Conservation (phyloP, 768 basidiomycete species). For the Trametes elegans region DNA sequence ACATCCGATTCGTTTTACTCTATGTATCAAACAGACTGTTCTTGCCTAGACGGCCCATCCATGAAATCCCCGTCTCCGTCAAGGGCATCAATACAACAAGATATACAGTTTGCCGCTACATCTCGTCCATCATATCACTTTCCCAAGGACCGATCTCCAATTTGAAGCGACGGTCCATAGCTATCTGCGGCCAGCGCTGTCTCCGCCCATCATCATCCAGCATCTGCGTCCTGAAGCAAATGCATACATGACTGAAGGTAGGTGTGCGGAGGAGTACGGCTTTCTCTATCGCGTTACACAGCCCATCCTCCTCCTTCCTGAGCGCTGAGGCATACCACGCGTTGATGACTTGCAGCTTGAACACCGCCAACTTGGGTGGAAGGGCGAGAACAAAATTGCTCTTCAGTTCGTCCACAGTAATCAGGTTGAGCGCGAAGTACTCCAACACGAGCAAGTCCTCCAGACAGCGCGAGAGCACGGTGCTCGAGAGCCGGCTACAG, state of each 20-base stretch:
- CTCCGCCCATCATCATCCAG: constrained; percentile 21
- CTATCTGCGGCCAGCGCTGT: constrained; percentile 30
- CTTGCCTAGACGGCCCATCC: constrained; percentile 3
- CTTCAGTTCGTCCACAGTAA: constrained; percentile 35
- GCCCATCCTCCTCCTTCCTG: constrained; percentile 31
- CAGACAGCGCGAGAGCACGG: constrained; percentile 31
- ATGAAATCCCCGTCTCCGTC: too few relatives aligned
- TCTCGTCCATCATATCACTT: constrained; percentile 17
- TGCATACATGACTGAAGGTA: constrained; percentile 7
- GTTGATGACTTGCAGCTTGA: constrained; percentile 38
- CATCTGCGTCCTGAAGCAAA: constrained; percentile 20
- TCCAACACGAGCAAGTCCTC: constrained; percentile 28
- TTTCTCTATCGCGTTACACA: constrained; percentile 33
- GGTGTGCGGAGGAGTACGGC: constrained; percentile 11
- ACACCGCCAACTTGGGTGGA: constrained; percentile 27
- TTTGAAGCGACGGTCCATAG: constrained; percentile 19
- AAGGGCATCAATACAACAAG: too few relatives aligned
- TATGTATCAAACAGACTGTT: constrained; percentile 4
- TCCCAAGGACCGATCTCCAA: constrained; percentile 33
- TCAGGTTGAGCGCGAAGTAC: constrained; percentile 36
- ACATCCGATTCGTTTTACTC: constrained; percentile 1
- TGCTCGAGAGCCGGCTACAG: constrained; percentile 33
- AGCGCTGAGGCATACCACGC: constrained; percentile 33
- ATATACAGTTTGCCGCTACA: not conserved
- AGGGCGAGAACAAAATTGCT: constrained; percentile 33